Evolutionary conservation across 108 stramenopile genomes (phyloP).

Genomic region (Cylindrotheca closterium): DNA sequence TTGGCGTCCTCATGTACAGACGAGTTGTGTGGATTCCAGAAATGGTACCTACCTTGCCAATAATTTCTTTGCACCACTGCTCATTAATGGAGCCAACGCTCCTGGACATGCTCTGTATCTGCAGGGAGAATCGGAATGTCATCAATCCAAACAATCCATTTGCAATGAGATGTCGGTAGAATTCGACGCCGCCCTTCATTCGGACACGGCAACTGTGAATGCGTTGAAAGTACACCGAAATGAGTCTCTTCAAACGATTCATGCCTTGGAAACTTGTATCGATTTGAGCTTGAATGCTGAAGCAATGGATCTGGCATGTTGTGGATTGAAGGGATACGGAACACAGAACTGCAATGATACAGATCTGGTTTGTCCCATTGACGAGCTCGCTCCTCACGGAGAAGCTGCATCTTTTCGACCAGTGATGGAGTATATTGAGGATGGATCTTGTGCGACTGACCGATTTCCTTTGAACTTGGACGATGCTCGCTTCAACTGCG

Average conservation of each 20-base stretch:
- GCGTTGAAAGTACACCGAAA: conserved; percentile 7
- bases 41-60: conserved; percentile 49
- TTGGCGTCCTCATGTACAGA: conserved; percentile 38
- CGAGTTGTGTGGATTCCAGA: conserved; percentile 29
- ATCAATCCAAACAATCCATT: conserved; percentile 9
- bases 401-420: conserved; percentile 11
- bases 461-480: background rate
- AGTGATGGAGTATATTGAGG: conserved; percentile 2
- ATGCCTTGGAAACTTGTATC: conserved; percentile 23
- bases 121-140: conserved; percentile 16
- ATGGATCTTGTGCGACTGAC: conserved; percentile 1
- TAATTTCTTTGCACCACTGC: conserved; percentile 30
- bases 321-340: conserved; percentile 38
- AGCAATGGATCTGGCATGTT: conserved; percentile 23
- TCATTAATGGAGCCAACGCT: conserved; percentile 35
- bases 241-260: conserved; percentile 11
- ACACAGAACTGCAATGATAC: background rate
- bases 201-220: conserved; percentile 7
- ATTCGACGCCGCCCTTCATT: conserved; percentile 5
- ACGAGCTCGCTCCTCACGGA: conserved; percentile 3
- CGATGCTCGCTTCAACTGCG: conserved; percentile 26
- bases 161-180: conserved; percentile 19
- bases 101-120: conserved; percentile 31
- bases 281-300: conserved; percentile 2
- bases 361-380: conserved; percentile 29